Evolutionary conservation across 176 grass and related monocot genomes (phyloP).

Genomic region (Areca catechu): DNA sequence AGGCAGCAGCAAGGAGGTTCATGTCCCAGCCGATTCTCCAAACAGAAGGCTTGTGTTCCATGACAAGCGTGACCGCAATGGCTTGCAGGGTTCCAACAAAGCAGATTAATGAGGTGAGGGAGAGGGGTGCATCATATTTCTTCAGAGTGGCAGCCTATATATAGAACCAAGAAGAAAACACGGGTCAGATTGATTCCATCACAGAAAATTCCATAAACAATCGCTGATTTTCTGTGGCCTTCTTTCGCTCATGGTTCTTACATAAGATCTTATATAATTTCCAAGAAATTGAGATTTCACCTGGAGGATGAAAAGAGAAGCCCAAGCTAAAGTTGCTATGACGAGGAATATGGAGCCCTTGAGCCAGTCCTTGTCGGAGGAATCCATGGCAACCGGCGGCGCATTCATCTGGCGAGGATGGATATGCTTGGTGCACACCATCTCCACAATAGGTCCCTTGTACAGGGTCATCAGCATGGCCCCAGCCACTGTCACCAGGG

Average conservation of each 20-base stretch:
- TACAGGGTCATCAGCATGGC: conserved; percentile 16
- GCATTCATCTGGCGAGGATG: not conserved
- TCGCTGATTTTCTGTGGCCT: too few species aligned
- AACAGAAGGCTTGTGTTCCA: conserved; percentile 15
- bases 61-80: conserved; percentile 9
- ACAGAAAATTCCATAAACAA: too few species aligned
- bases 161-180: too few species aligned
- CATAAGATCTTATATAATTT: too few species aligned
- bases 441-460: conserved; percentile 15
- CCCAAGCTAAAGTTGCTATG: conserved; percentile 15
- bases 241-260: too few species aligned
- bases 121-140: not conserved
- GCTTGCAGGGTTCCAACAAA: conserved; percentile 13
- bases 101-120: conserved; percentile 5
- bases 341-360: conserved; percentile 16
- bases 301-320: conserved; percentile 15
- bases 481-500: conserved; percentile 15
- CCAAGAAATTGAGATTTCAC: not conserved
- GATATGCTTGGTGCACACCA: not conserved
- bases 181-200: not conserved
- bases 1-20: conserved; percentile 20
- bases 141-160: conserved; percentile 11
- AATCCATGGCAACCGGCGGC: not conserved
- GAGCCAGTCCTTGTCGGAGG: not conserved
- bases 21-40: conserved; percentile 13